These are phyloP conservation scores for Platanthera guangdongensis DNA, from an alignment of 106 monocot species.

Conservation along the genomic window DNA sequence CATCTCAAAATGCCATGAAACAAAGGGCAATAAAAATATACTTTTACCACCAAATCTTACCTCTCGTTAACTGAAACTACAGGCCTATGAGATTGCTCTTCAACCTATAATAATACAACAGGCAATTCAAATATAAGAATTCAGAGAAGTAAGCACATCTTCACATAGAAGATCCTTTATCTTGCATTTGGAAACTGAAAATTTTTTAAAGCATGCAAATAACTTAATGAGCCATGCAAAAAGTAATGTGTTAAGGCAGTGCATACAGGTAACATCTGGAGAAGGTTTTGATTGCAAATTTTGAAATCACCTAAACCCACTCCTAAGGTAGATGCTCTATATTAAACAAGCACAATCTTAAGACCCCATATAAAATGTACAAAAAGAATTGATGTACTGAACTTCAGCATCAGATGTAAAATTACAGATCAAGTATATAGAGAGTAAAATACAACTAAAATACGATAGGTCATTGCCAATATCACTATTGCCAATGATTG, in stretches of 20 bases:
- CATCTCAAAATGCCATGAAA: neutral
- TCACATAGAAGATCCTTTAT: neutral
- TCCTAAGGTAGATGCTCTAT: neutral
- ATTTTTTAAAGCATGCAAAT: neutral
- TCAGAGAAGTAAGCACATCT: neutral
- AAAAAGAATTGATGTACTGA: neutral
- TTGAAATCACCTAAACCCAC: neutral
- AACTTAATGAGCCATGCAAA: neutral
- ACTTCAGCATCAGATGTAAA: neutral
- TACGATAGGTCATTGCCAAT: neutral
- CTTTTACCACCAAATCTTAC: conserved; percentile 1
- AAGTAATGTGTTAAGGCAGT: neutral
- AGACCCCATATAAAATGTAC: neutral
- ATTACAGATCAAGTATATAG: neutral
- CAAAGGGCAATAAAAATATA: neutral
- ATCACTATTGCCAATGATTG: neutral
- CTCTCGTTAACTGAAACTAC: conserved; percentile 5
- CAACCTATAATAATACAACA: conserved; percentile 4
- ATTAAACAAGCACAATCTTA: neutral
- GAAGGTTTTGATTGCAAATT: neutral
- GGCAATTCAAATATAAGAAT: neutral
- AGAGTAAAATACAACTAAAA: neutral
- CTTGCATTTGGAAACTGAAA: neutral
- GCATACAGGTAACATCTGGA: neutral
- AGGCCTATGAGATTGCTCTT: conserved; percentile 5